phyloP scores from a whole-genome alignment of 108 stramenopile species.

The Cyclotella choctawhatcheeana region DNA sequence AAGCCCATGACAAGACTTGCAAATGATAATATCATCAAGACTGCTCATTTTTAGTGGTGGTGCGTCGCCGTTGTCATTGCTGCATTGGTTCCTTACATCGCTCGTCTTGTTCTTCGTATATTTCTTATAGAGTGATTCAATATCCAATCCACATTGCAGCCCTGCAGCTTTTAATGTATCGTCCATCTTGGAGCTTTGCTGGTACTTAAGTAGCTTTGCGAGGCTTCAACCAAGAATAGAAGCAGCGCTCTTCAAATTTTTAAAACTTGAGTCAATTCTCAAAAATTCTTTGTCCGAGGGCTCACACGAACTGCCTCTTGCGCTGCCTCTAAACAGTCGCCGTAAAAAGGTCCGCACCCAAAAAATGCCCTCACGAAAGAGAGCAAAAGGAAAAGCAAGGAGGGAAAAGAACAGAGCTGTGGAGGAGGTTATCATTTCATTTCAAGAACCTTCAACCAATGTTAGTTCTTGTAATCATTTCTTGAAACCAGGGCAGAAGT shows the following conservation, averaged over 20 bases:
- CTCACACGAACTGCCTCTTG: too few relatives aligned
- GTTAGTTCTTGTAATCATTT: too few relatives aligned
- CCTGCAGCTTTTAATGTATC: conserved; percentile 21
- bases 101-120: neutral
- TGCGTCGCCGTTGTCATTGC: neutral
- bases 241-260: neutral
- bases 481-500: too few relatives aligned
- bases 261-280: too few relatives aligned
- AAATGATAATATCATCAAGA: conserved; percentile 17
- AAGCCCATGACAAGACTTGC: conserved; percentile 12
- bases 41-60: neutral
- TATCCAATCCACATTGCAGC: conserved; percentile 8
- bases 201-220: neutral
- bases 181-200: neutral
- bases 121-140: conserved; percentile 28
- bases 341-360: too few relatives aligned
- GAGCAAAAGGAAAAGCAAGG: too few relatives aligned
- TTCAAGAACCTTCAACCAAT: too few relatives aligned
- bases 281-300: too few relatives aligned
- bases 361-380: too few relatives aligned
- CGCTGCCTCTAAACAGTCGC: too few relatives aligned
- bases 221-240: neutral
- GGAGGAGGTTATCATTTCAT: too few relatives aligned
- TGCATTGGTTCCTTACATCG: neutral
- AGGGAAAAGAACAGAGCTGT: too few relatives aligned